Evolutionary conservation across 2,329 filamentous ascomycete genomes (phyloP), one percentile per base, ranked within the genome.

Genomic region (Tolypocladium sp.): DNA sequence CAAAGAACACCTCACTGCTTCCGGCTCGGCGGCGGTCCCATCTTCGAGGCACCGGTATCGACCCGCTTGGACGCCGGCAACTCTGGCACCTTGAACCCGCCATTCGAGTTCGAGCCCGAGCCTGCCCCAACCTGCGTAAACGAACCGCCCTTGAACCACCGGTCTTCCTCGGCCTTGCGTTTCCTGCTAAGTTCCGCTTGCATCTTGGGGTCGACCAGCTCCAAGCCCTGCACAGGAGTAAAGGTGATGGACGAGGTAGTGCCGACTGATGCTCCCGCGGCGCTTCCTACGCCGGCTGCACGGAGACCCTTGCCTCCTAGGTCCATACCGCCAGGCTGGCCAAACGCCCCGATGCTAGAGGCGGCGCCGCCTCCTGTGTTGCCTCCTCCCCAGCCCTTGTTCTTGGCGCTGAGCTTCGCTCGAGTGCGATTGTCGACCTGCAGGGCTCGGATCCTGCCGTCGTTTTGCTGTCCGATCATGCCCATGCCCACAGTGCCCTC

Each of bases 141-240:
- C 0, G 91, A 92, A n/a, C 94, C 94, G 54, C 91, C 90, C 74
- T 94, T 96, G 79, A 99, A 99, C 88, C 92, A 99, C 42, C 91
- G 82, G 70, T 97, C 93, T 71, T 96, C 91, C 63, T 97, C 94
- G 0, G 91, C 92, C 72, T 96, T 95, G 63, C 92, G 81, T 79
- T 97, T 97, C 67, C 91, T 83, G 70, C 83, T 92, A 71, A 96
- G 82, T 76, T 97, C 92, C 9, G 91, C 90, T 66, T 92, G 87
- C 59, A 90, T 85, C 78, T 94, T 96, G 27, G 94, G 94, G 71
- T 97, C 93, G 8, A 97, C 92, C 15, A 99, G 82, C 77, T 99
- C 93, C 44, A 99, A 80, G 2, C 94, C 94, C 70, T 97, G 94
- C 20, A 96, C 91, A 2, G 93, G 92, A 2, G 92, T 97, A 69